Evolutionary conservation across 2,329 filamentous ascomycete genomes (phyloP).

Genomic region (Biscogniauxia sp.): DNA sequence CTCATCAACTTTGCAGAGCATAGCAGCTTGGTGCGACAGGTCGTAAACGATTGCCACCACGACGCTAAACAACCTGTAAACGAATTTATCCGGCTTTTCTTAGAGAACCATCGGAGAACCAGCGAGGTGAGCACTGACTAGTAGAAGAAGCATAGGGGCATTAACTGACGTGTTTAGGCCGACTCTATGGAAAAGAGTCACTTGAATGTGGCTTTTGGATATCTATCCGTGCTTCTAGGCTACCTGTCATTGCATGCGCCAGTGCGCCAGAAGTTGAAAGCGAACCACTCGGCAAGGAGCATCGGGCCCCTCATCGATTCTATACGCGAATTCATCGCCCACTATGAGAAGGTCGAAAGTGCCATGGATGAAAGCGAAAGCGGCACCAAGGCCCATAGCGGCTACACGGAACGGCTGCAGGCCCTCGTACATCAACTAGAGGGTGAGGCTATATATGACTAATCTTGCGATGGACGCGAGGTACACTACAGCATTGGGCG

Average conservation of each 20-base stretch:
- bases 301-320: slow-evolving; percentile 48
- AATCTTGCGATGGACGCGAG: slow-evolving; percentile 1
- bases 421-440: slow-evolving; percentile 40
- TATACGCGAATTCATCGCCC: slow-evolving; percentile 53
- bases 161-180: slow-evolving; percentile 45
- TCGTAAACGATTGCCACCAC: slow-evolving; percentile 40
- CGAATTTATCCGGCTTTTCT: slow-evolving; percentile 62
- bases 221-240: slow-evolving; percentile 79
- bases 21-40: slow-evolving; percentile 58
- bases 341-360: slow-evolving; percentile 50
- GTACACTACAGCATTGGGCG: neutral
- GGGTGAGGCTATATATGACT: slow-evolving; percentile 26
- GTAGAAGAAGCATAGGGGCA: neutral
- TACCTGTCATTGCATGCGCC: slow-evolving; percentile 65
- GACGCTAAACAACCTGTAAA: slow-evolving; percentile 48
- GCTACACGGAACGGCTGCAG: slow-evolving; percentile 39
- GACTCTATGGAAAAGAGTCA: slow-evolving; percentile 73
- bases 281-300: slow-evolving; percentile 42
- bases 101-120: slow-evolving; percentile 63
- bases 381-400: slow-evolving; percentile 29
- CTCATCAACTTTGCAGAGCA: slow-evolving; percentile 88
- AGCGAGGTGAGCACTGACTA: slow-evolving; percentile 58
- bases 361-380: slow-evolving; percentile 32
- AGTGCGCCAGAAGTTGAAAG: slow-evolving; percentile 42
- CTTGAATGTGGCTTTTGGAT: slow-evolving; percentile 80